Conservation (phyloP, 345 rosid genomes). For the Acer negundo region DNA sequence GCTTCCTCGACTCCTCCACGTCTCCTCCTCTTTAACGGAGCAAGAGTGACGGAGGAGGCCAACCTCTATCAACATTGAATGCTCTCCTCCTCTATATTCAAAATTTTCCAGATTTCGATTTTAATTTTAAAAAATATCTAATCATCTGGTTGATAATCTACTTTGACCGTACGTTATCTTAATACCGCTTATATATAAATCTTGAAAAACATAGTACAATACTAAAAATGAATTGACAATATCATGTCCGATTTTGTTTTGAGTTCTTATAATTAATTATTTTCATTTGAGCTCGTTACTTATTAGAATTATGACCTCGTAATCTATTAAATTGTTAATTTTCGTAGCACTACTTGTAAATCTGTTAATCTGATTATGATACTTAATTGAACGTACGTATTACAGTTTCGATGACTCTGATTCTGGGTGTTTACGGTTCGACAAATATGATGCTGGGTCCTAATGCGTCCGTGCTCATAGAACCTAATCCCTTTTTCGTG, state of each 20-base stretch:
- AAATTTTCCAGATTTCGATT: too few species aligned
- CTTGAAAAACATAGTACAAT: too few species aligned
- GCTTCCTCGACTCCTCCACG: too few species aligned
- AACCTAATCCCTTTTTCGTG: conserved; percentile 78
- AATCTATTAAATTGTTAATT: not conserved
- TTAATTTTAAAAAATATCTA: too few species aligned
- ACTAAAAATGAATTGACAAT: not conserved
- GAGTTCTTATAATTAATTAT: too few species aligned
- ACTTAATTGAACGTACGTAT: not conserved
- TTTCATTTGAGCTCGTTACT: not conserved
- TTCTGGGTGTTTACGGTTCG: conserved; percentile 84
- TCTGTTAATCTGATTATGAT: not conserved
- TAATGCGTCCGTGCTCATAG: conserved; percentile 60
- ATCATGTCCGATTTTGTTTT: not conserved
- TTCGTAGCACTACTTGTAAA: not conserved
- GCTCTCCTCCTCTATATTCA: not conserved
- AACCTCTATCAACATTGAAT: not conserved
- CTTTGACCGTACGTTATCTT: too few species aligned
- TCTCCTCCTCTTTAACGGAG: not conserved
- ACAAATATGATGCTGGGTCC: conserved; percentile 68
- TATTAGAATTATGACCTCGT: not conserved
- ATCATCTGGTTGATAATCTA: not conserved
- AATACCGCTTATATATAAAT: too few species aligned
- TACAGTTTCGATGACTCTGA: conserved; percentile 86
- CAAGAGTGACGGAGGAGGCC: not conserved